Base-by-base conservation (phyloP, 306 rosid genomes). In the Dalbergia cultrata region DNA sequence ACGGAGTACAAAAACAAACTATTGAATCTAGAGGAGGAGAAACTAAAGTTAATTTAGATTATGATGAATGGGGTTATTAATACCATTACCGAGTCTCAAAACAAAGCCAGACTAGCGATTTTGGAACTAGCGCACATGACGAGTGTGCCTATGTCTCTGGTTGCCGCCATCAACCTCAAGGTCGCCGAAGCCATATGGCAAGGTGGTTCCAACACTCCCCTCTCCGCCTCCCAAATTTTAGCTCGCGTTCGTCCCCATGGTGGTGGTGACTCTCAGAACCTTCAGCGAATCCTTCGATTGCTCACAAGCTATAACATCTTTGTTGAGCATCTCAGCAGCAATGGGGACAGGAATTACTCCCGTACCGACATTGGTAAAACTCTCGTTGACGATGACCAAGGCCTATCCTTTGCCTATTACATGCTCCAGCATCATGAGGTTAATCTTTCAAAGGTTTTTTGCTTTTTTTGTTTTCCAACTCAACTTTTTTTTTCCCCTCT, bases 371-470 rank as follows among this genome's bases (percentile, higher is more conserved):
- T 90, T 17, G 94, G 94, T 0, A 63, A 84, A 59, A 90, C 97
- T 12, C 89, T 92, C 9, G 89, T 84, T 85, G 69, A 86, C 1
- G 89, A 85, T 21, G 8, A 64, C 5, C 74, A 90, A 5, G 94
- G 97, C 8, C 62, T 87, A 1, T 92, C 97, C 17, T 88, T 77
- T 70, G 88, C 73, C 2, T 21, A 88, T 11, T 93, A 87, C 80
- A 87, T 93, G 33, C 93, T 93, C 67, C 98, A 91, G 59, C 98
- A 91, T 67, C 94, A 93, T 57, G 91, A 93, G 97, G 97, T 86
- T 16, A 50, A 2, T 34, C 1, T 44, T 37, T 35, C 17, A 11
- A 14, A 11, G 5, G 1, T 49, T 12, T 49, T 49, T 49, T 1
- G n/a, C n/a, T n/a, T n/a, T n/a, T 3, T 11, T n/a, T n/a, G n/a